Evolutionary conservation across 73 alveolate species (phyloP), one percentile per base, ranked within the genome.

Genomic region (Paramecium pentaurelia): DNA sequence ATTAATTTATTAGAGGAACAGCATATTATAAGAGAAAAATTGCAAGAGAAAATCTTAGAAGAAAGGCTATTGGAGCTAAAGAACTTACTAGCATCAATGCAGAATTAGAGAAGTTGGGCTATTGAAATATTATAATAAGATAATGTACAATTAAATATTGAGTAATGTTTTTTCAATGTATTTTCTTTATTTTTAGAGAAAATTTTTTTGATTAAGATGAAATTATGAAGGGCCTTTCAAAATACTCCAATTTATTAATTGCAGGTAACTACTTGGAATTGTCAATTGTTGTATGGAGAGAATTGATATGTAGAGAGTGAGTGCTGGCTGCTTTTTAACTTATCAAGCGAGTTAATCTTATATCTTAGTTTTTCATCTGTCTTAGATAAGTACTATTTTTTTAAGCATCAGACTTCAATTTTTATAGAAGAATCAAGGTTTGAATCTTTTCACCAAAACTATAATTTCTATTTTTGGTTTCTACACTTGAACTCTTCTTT

Each of bases 41-140:
- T 9, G 77, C 75, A 4, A 80, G 47, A 36, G 91, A 45, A 28
- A 80, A 80, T 47, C 77, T 49, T 32, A 80, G 27, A 80, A 80
- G 91, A 80, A 80, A 80, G 77, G 91, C 91, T 20, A 49, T 80
- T 49, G 91, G 91, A 44, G 91, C 91, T 45, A 80, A 80, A 44
- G 91, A 80, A 49, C 51, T 80, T 40, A 25, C 71, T 32, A 44
- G 77, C 18, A 80, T 80, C 28, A 80, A 80, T 42, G 47, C 71
- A 45, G 77, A 80, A 47, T 49, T 80, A 42, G 91, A 80, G 75
- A 80, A 80, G 30, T 80, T 32, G 47, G 91, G 91, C 47, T 80
- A 80, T 80, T 80, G 91, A 80, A 37, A 37, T 73, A 37, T 37
- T 73, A 73, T 73, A 73, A 37, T 73, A 73, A 73, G 34, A 73